Percentiles rank a stretch among this genome's conserved stretches.
Conservation (phyloP, 305 asterid species). For the Rubia occidens region DNA sequence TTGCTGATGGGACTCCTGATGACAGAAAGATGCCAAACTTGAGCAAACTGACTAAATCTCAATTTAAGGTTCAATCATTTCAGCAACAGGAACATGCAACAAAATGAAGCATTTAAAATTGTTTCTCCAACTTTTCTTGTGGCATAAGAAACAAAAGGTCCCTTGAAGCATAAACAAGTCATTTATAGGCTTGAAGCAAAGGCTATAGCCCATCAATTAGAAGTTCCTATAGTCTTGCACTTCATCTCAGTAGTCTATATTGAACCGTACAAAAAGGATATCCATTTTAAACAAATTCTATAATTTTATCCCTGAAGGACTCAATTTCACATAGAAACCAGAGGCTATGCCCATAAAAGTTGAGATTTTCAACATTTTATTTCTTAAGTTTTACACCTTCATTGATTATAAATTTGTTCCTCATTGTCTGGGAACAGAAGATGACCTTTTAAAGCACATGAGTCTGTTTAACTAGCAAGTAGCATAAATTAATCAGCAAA, state of each 20-base stretch:
- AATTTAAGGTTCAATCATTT: no score
- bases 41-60: not conserved
- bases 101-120: not conserved
- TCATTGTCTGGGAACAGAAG: not conserved
- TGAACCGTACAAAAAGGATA: not conserved
- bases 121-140: not conserved
- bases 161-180: conserved; percentile 9
- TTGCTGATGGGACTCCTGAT: conserved; percentile 65
- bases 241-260: not conserved
- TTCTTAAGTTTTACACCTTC: not conserved
- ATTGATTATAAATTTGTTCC: not conserved
- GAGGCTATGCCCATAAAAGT: not conserved
- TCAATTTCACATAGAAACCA: not conserved
- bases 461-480: not conserved
- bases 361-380: not conserved
- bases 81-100: not conserved
- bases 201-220: not conserved
- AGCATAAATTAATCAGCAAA: not conserved
- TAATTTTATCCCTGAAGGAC: not conserved
- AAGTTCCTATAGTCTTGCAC: not conserved
- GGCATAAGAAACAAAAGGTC: conserved; percentile 14
- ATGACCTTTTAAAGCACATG: not conserved
- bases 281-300: not conserved
- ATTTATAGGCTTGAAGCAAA: not conserved
- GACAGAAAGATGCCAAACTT: conserved; percentile 21